phyloP scores from a whole-genome alignment of 2,329 filamentous ascomycete genomes.

The Sordariomycetes sp. region DNA sequence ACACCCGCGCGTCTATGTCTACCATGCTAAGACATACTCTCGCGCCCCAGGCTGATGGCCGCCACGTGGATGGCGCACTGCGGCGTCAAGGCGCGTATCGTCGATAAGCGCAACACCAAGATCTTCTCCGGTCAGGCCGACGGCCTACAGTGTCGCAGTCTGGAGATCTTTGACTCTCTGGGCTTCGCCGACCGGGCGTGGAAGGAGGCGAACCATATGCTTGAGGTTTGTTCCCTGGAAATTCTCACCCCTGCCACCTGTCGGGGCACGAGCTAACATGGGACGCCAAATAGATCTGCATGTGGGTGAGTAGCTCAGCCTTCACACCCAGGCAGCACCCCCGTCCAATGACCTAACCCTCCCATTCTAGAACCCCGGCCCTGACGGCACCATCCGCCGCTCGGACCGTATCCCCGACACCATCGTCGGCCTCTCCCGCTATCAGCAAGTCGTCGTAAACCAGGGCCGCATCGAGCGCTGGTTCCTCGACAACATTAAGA shows the following conservation, averaged over 20 bases:
- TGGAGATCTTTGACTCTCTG: constrained; percentile 64
- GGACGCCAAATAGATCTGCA: background rate
- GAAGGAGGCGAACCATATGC: constrained; percentile 53
- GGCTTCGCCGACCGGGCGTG: constrained; percentile 50
- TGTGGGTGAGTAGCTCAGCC: background rate
- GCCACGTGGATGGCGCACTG: constrained; percentile 26
- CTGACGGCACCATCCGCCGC: constrained; percentile 40
- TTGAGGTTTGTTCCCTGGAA: background rate
- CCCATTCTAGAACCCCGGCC: constrained; percentile 46
- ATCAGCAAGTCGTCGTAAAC: constrained; percentile 54
- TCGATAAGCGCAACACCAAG: constrained; percentile 26
- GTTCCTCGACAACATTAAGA: constrained; percentile 47
- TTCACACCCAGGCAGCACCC: background rate
- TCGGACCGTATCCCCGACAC: constrained; percentile 50
- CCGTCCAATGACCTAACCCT: background rate
- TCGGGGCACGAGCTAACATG: background rate
- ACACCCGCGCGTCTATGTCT: background rate
- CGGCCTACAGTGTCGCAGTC: constrained; percentile 45
- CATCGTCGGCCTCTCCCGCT: constrained; percentile 45
- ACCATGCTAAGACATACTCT: background rate
- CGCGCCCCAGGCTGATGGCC: constrained; percentile 21
- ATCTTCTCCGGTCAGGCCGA: constrained; percentile 27
- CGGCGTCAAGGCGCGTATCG: constrained; percentile 24
- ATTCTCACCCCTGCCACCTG: too few species aligned
- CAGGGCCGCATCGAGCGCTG: constrained; percentile 59